phyloP scores from a whole-genome alignment of 2,329 filamentous ascomycete genomes.

The Aspergillus luchuensis region DNA sequence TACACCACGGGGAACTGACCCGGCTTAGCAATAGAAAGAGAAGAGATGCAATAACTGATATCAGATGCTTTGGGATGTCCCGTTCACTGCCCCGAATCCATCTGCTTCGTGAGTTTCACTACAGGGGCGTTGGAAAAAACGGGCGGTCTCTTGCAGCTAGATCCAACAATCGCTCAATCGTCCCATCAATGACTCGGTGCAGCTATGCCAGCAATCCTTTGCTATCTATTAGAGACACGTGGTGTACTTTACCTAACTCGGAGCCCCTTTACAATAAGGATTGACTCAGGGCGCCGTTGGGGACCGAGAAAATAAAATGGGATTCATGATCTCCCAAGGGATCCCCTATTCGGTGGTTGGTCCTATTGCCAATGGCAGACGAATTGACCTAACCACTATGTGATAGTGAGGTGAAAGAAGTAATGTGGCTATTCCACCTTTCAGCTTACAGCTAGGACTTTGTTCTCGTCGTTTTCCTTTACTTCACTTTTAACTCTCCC shows the following conservation, averaged over 20 bases:
- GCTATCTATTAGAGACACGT: conserved; percentile 22
- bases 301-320: conserved; percentile 1
- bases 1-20: not conserved
- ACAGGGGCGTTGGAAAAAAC: conserved; percentile 37
- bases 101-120: conserved; percentile 31
- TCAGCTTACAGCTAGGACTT: not conserved
- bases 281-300: not conserved
- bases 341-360: conserved; percentile 21
- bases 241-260: conserved; percentile 13
- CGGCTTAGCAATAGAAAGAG: not conserved
- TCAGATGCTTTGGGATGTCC: not conserved
- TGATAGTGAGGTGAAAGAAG: conserved; percentile 10
- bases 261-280: conserved; percentile 6
- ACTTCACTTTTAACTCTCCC: not conserved
- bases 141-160: conserved; percentile 36
- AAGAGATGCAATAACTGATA: not conserved
- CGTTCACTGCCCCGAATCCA: conserved; percentile 13
- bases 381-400: conserved; percentile 15
- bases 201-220: conserved; percentile 1
- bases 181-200: not conserved
- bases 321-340: conserved; percentile 17
- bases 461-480: not conserved
- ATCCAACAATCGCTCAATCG: conserved; percentile 19
- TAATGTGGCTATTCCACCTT: conserved; percentile 5
- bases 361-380: conserved; percentile 20